Evolutionary conservation across 371 early-diverging fungal species (phyloP).

Genomic region (Smittium mucronatum): DNA sequence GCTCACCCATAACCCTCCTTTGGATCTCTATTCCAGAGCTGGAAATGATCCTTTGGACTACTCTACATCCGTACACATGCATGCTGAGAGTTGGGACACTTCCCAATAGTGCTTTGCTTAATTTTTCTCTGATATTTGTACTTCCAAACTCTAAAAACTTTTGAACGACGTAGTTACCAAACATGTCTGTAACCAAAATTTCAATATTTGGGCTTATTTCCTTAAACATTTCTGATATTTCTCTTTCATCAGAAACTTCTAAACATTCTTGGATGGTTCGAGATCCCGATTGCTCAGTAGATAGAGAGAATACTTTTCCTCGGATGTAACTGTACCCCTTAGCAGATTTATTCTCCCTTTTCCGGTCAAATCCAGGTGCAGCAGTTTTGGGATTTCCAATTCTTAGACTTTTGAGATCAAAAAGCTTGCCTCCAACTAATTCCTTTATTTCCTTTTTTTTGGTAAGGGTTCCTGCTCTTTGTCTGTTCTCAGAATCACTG

Average conservation of each 20-base stretch:
- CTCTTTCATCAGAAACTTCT: constrained; percentile 72
- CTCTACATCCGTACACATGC: constrained; percentile 98
- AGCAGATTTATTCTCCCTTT: neutral
- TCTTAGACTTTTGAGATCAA: neutral
- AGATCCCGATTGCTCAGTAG: constrained; percentile 97
- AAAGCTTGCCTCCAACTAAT: no score
- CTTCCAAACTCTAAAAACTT: constrained; percentile 93
- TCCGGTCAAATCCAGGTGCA: neutral
- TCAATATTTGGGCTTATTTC: constrained; percentile 80
- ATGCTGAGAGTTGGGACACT: constrained; percentile 45
- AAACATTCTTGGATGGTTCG: constrained; percentile 95
- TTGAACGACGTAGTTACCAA: constrained; percentile 98
- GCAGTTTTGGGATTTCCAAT: neutral
- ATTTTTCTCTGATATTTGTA: constrained; percentile 70
- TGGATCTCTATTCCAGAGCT: constrained; percentile 70
- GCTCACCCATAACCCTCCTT: constrained; percentile 65
- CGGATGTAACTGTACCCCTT: constrained; percentile 69
- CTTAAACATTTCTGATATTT: constrained; percentile 85
- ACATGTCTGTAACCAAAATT: constrained; percentile 93
- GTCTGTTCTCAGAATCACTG: neutral
- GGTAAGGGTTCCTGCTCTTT: no score
- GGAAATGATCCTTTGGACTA: constrained; percentile 94
- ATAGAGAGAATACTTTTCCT: constrained; percentile 78
- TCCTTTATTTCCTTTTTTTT: no score
- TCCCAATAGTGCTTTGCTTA: constrained; percentile 63